Evolutionary conservation across 2,329 filamentous ascomycete genomes (phyloP), one percentile per base, ranked within the genome.

Genomic region (Onygenales sp.): DNA sequence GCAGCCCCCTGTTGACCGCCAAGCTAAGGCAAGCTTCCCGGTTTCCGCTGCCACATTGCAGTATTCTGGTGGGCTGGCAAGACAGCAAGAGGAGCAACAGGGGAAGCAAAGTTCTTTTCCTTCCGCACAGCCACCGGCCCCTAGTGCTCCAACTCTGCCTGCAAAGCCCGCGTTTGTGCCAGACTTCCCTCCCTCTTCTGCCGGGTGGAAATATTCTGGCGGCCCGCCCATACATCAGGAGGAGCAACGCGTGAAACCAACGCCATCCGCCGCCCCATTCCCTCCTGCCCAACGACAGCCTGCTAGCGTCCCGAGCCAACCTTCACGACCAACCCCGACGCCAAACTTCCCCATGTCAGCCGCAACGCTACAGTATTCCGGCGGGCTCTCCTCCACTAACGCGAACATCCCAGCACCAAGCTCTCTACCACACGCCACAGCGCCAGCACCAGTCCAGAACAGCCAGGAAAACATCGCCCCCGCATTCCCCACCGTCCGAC

Each of bases 331-430:
- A 14, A 8, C 14, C 21, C 31, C 21, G 6, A 36, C 42, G 48
- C 36, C 57, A 11, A 54, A 55, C 36, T 50, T 59, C 49, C 58
- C 59, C 9, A 39, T 52, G 5, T 52, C 55, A 7, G 57, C 58
- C 21, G 55, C 56, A 42, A 58, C 58, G 31, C 51, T 50, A 52
- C 56, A 61, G 42, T 61, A 59, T 54, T 54, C 50, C 13, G 32
- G 50, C 13, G 36, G 21, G 21, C 21, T 27, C 21, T 27, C 36
- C 3, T 10, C 11, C 27, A n/a, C 35, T 9, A 14, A 41, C 31
- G 21, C 8, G 1, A 41, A 14, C 31, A 39, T 39, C 10, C 35
- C 5, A 39, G 46, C 6, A 39, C 33, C 5, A 9, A 36, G 10
- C 5, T 6, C 35, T 2, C 33, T 14, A 3, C 9, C 17, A n/a